These are phyloP conservation scores for Fonsecaea monophora DNA, from an alignment of 2,329 filamentous ascomycete species.

Conservation along the genomic window DNA sequence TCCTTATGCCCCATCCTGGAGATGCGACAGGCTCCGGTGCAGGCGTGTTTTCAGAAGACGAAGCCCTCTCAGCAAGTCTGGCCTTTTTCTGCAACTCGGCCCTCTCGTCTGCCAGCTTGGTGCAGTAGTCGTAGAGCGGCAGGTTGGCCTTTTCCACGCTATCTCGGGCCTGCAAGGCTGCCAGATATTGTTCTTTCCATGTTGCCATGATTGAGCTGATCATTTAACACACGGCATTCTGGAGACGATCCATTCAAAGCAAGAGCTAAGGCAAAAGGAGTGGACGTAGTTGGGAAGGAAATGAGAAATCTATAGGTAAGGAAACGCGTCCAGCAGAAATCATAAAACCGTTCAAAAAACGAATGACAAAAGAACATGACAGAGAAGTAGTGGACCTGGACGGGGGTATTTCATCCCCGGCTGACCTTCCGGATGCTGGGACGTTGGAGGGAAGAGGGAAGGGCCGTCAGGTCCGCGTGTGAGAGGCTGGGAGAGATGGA, in stretches of 20 bases:
- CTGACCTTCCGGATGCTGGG: constrained; percentile 22
- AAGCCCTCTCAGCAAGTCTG: constrained; percentile 14
- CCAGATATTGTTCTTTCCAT: constrained; percentile 83
- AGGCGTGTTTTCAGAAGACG: constrained; percentile 44
- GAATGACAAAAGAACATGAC: constrained; percentile 14
- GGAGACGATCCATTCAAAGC: neutral
- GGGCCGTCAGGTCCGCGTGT: neutral
- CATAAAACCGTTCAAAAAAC: neutral
- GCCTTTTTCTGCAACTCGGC: constrained; percentile 35
- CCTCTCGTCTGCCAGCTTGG: constrained; percentile 40
- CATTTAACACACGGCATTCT: constrained; percentile 23
- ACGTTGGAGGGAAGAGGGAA: neutral
- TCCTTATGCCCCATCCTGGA: constrained; percentile 26
- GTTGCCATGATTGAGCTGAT: constrained; percentile 59
- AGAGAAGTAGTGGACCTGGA: neutral
- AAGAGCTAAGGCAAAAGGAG: neutral
- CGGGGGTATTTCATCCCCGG: constrained; percentile 16
- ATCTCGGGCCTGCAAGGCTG: constrained; percentile 74
- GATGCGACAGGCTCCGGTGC: constrained; percentile 11
- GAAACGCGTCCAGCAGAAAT: neutral
- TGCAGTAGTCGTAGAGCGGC: constrained; percentile 77
- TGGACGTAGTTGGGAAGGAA: neutral
- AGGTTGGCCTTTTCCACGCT: constrained; percentile 69
- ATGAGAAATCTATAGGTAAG: neutral
- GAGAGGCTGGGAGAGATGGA: constrained; percentile 1